Evolutionary conservation across 192 early-diverging fungal genomes (phyloP), one percentile per base, ranked within the genome.

Genomic region (Borealophlyctis nickersoniae): DNA sequence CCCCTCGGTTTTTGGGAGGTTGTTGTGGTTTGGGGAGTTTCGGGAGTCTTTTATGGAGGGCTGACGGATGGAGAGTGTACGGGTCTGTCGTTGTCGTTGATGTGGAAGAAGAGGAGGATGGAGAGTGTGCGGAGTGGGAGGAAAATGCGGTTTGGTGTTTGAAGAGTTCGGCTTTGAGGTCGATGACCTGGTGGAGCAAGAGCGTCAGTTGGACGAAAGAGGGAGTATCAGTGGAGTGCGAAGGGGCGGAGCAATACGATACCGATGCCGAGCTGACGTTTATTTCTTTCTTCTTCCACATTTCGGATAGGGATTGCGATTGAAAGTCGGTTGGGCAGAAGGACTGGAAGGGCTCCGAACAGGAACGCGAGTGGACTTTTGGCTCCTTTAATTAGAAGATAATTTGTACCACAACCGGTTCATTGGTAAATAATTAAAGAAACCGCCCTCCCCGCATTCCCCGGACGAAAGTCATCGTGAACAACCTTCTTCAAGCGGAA

Each of bases 141-240:
- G n/a, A n/a, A 48, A 9, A 48, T n/a, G 11, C 11, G 9, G 70
- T 69, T 45, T 67, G 62, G 13, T 52, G 63, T 26, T 62, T 55
- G 65, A 77, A 77, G 14, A 77, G 68, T 58, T 77, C 76, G 4
- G 76, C 76, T 49, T 77, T 77, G 22, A 77, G 71, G 49, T 77
- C 76, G 9, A 77, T 69, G 9, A 77, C 71, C 72, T 68, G 30
- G 27, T 33, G 27, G 62, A 34, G 35, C 27, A 5, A 5, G 28
- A 16, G 56, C 9, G 33, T 45, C 19, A 45, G 39, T 45, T 19
- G 19, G 28, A 23, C n/a, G 29, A 58, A 13, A 11, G 4, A 32
- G 56, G 33, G 11, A 58, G 9, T 24, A 27, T 4, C 39, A 2
- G 22, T n/a, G 23, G 13, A 49, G 19, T 48, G 16, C 34, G 45